Conservation (phyloP, 768 basidiomycete genomes). For the Sarcodon sp. region DNA sequence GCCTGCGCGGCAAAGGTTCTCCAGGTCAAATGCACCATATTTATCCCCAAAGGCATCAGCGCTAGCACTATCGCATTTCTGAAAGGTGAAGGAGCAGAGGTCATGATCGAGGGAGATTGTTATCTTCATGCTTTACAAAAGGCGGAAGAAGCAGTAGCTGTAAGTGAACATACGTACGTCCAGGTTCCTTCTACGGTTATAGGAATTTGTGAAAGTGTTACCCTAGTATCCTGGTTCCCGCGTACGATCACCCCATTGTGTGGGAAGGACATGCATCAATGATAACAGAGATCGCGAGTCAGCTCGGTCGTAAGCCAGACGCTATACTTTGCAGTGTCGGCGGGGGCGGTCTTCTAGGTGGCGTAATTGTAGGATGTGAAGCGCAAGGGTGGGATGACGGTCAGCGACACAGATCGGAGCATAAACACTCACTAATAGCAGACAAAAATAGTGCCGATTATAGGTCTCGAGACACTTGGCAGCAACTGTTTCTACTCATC, state of each 20-base stretch:
- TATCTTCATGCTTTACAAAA: constrained; percentile 45
- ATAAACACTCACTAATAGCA: background rate
- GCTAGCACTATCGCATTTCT: constrained; percentile 37
- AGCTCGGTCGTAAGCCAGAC: constrained; percentile 42
- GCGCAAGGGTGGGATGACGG: constrained; percentile 57
- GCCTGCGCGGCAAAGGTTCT: constrained; percentile 49
- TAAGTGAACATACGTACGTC: constrained; percentile 41
- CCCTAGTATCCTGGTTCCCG: constrained; percentile 50
- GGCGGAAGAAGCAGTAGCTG: constrained; percentile 31
- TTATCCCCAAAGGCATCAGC: constrained; percentile 42
- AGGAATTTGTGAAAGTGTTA: background rate
- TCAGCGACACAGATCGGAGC: constrained; percentile 11
- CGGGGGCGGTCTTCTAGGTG: constrained; percentile 60
- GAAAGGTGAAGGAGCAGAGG: constrained; percentile 37
- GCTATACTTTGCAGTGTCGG: constrained; percentile 74
- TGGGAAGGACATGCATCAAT: constrained; percentile 77
- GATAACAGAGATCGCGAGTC: constrained; percentile 45
- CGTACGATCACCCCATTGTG: constrained; percentile 55
- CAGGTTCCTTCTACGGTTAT: background rate
- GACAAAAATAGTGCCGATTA: constrained; percentile 37
- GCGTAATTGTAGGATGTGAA: constrained; percentile 56
- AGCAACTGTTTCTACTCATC: constrained; percentile 67
- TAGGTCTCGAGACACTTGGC: constrained; percentile 60
- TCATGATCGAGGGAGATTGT: constrained; percentile 41
- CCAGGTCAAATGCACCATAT: constrained; percentile 51